Percentiles rank a stretch among this genome's conserved stretches.
Evolutionary conservation across 495 filamentous ascomycete species (phyloP).

Genomic region (Penicillium mononematosum): DNA sequence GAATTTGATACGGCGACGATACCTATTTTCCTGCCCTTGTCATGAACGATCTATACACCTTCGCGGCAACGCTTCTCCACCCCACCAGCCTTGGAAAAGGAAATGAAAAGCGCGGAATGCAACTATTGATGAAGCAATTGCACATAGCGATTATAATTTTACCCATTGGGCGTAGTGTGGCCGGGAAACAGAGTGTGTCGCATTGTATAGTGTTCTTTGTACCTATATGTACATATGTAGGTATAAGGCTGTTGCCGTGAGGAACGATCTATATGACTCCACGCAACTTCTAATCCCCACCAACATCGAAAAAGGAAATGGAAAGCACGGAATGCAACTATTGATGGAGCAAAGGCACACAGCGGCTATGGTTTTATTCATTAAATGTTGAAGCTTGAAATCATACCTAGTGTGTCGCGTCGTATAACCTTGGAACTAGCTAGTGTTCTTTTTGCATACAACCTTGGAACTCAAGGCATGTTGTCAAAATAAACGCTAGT

Average conservation of each 20-base stretch:
- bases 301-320: neutral
- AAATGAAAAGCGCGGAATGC: neutral
- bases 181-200: neutral
- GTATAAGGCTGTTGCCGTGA: neutral
- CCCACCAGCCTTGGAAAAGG: neutral
- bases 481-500: neutral
- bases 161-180: neutral
- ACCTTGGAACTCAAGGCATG: neutral
- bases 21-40: neutral
- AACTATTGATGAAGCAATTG: neutral
- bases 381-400: neutral
- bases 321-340: neutral
- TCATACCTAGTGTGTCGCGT: neutral
- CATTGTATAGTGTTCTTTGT: neutral
- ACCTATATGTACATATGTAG: too few relatives aligned
- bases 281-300: neutral
- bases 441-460: too few relatives aligned
- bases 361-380: neutral
- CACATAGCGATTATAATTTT: neutral
- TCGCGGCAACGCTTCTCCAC: neutral
- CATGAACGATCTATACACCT: neutral
- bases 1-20: neutral
- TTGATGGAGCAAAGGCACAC: neutral
- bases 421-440: neutral
- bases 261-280: neutral